Percentiles rank a stretch among this genome's conserved stretches.
Conservation (phyloP, 2,329 filamentous ascomycete species). For the Verruconis gallopava region DNA sequence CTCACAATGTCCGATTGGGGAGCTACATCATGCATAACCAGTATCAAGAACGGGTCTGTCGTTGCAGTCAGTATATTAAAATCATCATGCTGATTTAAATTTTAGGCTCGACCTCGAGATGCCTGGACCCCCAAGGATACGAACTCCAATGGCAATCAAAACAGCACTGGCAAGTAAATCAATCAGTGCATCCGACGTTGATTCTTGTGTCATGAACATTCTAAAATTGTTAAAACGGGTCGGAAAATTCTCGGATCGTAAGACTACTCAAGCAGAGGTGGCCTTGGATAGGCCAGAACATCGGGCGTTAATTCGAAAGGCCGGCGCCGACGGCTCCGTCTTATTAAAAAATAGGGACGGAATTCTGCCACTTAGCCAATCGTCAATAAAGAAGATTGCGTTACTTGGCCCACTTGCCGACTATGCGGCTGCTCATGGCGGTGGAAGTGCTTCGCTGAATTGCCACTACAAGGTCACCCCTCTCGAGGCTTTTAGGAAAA, state of each 20-base stretch:
- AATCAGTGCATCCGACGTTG: slow-evolving; percentile 39
- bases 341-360: slow-evolving; percentile 58
- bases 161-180: slow-evolving; percentile 50
- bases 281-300: slow-evolving; percentile 42
- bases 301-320: slow-evolving; percentile 30
- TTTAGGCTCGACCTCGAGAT: slow-evolving; percentile 64
- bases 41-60: slow-evolving; percentile 48
- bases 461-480: slow-evolving; percentile 29
- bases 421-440: slow-evolving; percentile 40
- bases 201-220: not conserved
- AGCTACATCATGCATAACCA: slow-evolving; percentile 48
- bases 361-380: slow-evolving; percentile 37
- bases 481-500: slow-evolving; percentile 16
- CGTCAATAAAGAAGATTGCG: slow-evolving; percentile 41
- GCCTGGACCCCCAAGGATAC: slow-evolving; percentile 39
- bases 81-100: slow-evolving; percentile 44
- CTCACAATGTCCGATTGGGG: slow-evolving; percentile 56
- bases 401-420: slow-evolving; percentile 45
- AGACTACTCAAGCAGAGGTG: slow-evolving; percentile 49
- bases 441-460: slow-evolving; percentile 55
- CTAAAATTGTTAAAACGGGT: slow-evolving; percentile 50
- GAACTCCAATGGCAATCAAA: slow-evolving; percentile 44
- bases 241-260: slow-evolving; percentile 47
- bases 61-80: slow-evolving; percentile 19
- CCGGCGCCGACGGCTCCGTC: slow-evolving; percentile 58